Base-by-base conservation (phyloP, 805 yeast species). In the Ogataea nakhonphanomensis region DNA sequence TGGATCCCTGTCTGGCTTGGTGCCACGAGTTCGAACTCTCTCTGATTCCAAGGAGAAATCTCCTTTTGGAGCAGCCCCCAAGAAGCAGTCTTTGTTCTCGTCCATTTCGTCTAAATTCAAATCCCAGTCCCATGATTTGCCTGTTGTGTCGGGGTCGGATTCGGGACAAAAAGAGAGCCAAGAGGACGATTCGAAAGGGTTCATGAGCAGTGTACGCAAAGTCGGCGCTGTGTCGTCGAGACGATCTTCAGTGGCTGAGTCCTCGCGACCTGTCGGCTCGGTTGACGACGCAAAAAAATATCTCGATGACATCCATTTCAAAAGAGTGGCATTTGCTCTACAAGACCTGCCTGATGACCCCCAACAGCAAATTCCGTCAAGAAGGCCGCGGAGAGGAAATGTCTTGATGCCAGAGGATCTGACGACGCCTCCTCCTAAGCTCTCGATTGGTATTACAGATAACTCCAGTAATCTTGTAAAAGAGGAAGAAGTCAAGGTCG, bases 391-490 rank as follows among this genome's bases (percentile, higher is more conserved):
- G 35, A 70, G 64, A 38, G 82, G 82, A 4, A 71, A 76, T 48
- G 79, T 76, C 7, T 41, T 75, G 8, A 70, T 76, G 12, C 87
- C 90, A 0, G 86, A 82, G 31, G 91, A 85, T 54, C 52, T 83
- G 45, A 59, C 69, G 13, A 79, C 82, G 0, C 77, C 76, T 0
- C 80, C 86, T 0, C 76, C 84, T 14, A 66, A 79, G 46, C 67
- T 84, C 24, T 76, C 84, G 1, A 69, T 79, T 36, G 95, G 95
- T 1, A 84, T 84, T 20, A 73, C 86, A 0, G 73, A 70, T 30
- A 59, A 73, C 20, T 68, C 65, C 33, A 51, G 65, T 13, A 60
- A 63, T 30, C 51, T 51, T 34, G 34, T 54, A 17, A 41, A 59
- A 22, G 58, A 55, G 28, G 59, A 53, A 33, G 49, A 41, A 13